Evolutionary conservation across 1,139 yeast genomes (phyloP), one percentile per base, ranked within the genome.

Genomic region (Yamadazyma spencermartinsiae): DNA sequence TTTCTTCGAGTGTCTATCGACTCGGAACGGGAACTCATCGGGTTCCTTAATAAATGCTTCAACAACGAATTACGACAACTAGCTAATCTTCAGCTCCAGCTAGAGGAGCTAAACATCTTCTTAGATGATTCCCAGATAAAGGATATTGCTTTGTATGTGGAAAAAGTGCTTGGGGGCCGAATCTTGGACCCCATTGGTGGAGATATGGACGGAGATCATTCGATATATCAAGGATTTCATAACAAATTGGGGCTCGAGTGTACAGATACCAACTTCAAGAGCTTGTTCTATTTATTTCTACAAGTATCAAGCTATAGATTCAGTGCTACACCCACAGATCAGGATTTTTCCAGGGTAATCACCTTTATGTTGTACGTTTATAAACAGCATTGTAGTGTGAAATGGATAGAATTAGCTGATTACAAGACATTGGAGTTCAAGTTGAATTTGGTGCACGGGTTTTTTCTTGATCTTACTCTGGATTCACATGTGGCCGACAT

Each of bases 21-120:
- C 10, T 40, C 40, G 1, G 31, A 38, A n/a, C 3, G 14, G 2
- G 35, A 34, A 9, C 13, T 48, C 14, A 26, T 40, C 2, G 14
- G 9, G n/a, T 45, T 48, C 19, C 27, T 48, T 10, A 49, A 47
- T 17, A 41, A 38, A 17, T 24, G 33, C 27, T 39, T 44, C 27
- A 44, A 44, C 28, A 34, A 35, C 20, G 52, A 49, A 37, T 33
- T 48, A n/a, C 30, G 46, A n/a, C 52, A 48, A 31, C 30, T 46
- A 9, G 28, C 45, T 5, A 49, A 48, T 24, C 24, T 49, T 14
- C 48, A 38, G 28, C 30, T 45, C 6, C 40, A 41, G 18, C 28
- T 49, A 6, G 48, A 47, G 34, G 46, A 45, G 11, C 17, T 31
- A 11, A 36, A 38, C 13, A 34, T 48, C 11, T 37, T 26, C 26